phyloP scores from a whole-genome alignment of 176 grass and related monocot species.

The barley (Hordeum vulgare) region DNA sequence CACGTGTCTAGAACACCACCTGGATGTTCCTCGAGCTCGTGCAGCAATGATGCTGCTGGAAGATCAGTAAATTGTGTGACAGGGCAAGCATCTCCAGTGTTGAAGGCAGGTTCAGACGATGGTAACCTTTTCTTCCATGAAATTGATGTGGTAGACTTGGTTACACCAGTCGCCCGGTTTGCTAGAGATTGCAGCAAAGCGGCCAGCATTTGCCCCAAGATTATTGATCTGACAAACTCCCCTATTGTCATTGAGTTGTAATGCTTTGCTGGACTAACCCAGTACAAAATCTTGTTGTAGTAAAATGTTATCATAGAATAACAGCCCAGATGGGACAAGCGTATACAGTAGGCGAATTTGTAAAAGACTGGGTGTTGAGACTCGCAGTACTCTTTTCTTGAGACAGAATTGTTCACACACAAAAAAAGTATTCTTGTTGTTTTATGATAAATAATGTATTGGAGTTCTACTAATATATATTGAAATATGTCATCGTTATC shows the following conservation, averaged over 20 bases:
- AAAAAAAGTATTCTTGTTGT: neutral
- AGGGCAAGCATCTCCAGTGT: neutral
- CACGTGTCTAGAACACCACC: neutral
- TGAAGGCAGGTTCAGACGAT: neutral
- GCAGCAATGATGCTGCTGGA: neutral
- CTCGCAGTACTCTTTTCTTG: neutral
- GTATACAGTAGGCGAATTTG: neutral
- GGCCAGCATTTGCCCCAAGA: constrained; percentile 4
- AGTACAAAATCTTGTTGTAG: neutral
- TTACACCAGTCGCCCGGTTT: constrained; percentile 34
- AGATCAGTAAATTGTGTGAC: neutral
- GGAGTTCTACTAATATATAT: neutral
- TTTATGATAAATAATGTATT: neutral
- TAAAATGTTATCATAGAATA: neutral
- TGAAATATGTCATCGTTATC: neutral
- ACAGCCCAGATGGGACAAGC: neutral
- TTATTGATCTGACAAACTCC: constrained; percentile 75
- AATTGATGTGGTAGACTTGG: constrained; percentile 49
- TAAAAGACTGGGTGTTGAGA: neutral
- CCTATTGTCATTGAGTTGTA: constrained; percentile 64
- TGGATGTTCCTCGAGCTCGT: neutral
- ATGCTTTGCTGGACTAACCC: neutral
- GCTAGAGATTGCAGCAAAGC: constrained; percentile 6
- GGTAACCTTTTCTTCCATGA: neutral
- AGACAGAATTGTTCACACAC: neutral